Evolutionary conservation across 2,329 filamentous ascomycete species (phyloP).

Genomic region (Dothideomycetes sp.): DNA sequence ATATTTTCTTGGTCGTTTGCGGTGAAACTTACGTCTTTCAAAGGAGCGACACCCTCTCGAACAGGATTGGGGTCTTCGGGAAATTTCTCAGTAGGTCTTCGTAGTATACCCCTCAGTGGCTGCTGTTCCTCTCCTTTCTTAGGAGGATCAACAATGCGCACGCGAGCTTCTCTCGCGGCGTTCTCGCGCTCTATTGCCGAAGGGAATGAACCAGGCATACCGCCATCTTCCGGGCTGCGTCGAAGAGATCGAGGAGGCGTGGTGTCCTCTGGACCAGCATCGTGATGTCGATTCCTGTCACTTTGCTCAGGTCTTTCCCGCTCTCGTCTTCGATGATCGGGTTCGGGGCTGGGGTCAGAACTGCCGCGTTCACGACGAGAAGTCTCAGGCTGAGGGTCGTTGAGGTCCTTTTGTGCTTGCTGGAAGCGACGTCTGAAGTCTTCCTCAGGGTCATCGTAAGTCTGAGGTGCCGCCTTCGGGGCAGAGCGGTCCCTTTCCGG

Average conservation of each 20-base stretch:
- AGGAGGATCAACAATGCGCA: constrained; percentile 59
- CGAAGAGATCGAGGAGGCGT: neutral
- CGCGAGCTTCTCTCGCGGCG: constrained; percentile 21
- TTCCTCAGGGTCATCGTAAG: constrained; percentile 35
- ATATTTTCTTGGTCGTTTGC: too few relatives aligned
- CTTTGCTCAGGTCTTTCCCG: neutral
- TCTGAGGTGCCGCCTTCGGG: constrained; percentile 15
- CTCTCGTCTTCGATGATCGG: constrained; percentile 8
- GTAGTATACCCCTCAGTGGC: constrained; percentile 70
- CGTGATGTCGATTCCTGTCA: constrained; percentile 9
- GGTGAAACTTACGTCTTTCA: constrained; percentile 53
- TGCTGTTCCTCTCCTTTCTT: constrained; percentile 56
- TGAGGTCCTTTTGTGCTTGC: constrained; percentile 16
- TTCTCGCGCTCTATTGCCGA: constrained; percentile 13
- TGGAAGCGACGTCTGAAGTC: constrained; percentile 39
- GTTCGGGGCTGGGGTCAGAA: constrained; percentile 4
- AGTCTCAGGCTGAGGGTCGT: neutral
- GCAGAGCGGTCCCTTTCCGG: constrained; percentile 14
- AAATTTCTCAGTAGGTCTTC: constrained; percentile 69
- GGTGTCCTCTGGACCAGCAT: constrained; percentile 18
- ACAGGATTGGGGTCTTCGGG: constrained; percentile 77
- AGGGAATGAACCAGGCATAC: neutral
- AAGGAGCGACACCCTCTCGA: constrained; percentile 83
- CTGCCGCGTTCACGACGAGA: neutral
- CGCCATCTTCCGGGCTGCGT: neutral